A percentile compares a stretch with the other conserved stretches of the same genome.
Conservation (phyloP, 2,329 filamentous ascomycete genomes). For the Curvularia sp. region DNA sequence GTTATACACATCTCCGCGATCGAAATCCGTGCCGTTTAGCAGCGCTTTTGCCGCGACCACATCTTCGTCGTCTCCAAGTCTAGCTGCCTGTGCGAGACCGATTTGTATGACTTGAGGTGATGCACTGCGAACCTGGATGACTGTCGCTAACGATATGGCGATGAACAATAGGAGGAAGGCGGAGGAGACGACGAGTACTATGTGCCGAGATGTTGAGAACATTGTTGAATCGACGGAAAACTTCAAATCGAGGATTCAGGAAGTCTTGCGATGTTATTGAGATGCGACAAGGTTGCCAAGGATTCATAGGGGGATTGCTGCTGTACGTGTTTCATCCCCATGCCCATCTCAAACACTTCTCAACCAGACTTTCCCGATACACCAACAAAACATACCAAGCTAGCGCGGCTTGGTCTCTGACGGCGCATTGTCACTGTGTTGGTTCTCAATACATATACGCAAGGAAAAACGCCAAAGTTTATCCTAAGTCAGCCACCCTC, state of each 20-base stretch:
- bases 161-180: conserved; percentile 39
- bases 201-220: conserved; percentile 30
- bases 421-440: no score
- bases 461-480: background rate
- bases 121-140: conserved; percentile 39
- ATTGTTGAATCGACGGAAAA: conserved; percentile 18
- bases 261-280: conserved; percentile 2
- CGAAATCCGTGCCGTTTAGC: conserved; percentile 40
- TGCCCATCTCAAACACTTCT: conserved; percentile 5
- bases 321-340: conserved; percentile 31
- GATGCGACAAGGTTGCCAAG: conserved; percentile 14
- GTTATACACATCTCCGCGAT: conserved; percentile 38
- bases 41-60: conserved; percentile 33
- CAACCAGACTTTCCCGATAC: background rate
- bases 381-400: background rate
- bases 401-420: background rate
- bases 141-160: conserved; percentile 38
- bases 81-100: conserved; percentile 37
- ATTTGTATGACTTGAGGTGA: conserved; percentile 35
- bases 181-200: conserved; percentile 35
- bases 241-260: background rate
- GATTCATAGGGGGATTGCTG: conserved; percentile 20
- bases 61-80: conserved; percentile 25
- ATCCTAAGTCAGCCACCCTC: background rate
- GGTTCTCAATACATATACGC: background rate